phyloP scores from a whole-genome alignment of 1,284 basidiomycete species.

The Takashimella tepidaria region DNA sequence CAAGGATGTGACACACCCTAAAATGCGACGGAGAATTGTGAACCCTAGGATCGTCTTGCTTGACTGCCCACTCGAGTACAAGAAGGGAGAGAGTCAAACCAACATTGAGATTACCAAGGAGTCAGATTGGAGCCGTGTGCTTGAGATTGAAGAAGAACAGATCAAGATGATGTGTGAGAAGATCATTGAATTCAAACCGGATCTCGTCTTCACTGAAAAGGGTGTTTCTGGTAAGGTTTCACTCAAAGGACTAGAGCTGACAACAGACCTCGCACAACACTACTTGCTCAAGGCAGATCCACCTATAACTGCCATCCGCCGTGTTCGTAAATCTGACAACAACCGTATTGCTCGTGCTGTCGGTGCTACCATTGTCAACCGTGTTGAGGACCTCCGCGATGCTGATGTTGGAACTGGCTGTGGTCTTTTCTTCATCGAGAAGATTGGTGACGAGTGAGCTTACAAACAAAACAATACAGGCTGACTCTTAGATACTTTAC shows the following conservation, averaged over 20 bases:
- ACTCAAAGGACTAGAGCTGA: slow-evolving; percentile 7
- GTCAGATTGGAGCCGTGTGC: slow-evolving; percentile 84
- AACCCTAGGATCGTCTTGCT: slow-evolving; percentile 86
- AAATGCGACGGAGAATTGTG: slow-evolving; percentile 87
- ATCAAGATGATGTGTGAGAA: slow-evolving; percentile 82
- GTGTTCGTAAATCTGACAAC: slow-evolving; percentile 97
- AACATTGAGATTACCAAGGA: slow-evolving; percentile 98
- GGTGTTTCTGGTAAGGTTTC: slow-evolving; percentile 73
- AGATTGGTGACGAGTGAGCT: slow-evolving; percentile 90
- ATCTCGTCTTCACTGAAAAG: slow-evolving; percentile 95
- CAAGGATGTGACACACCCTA: slow-evolving; percentile 98
- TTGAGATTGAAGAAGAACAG: slow-evolving; percentile 97
- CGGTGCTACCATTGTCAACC: slow-evolving; percentile 94
- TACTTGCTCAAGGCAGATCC: slow-evolving; percentile 77
- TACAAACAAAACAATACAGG: too few relatives aligned
- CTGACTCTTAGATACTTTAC: slow-evolving; percentile 74
- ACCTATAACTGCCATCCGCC: slow-evolving; percentile 77
- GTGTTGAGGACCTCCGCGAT: slow-evolving; percentile 90
- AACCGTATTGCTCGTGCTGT: slow-evolving; percentile 95
- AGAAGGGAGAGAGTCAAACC: slow-evolving; percentile 97
- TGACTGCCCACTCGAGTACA: slow-evolving; percentile 97
- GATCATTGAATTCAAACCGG: slow-evolving; percentile 90
- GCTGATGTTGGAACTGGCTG: slow-evolving; percentile 87
- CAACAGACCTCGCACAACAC: slow-evolving; percentile 84
- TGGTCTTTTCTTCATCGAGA: slow-evolving; percentile 92